Base-by-base conservation (phyloP, 768 basidiomycete species). In the Auricularia cornea region DNA sequence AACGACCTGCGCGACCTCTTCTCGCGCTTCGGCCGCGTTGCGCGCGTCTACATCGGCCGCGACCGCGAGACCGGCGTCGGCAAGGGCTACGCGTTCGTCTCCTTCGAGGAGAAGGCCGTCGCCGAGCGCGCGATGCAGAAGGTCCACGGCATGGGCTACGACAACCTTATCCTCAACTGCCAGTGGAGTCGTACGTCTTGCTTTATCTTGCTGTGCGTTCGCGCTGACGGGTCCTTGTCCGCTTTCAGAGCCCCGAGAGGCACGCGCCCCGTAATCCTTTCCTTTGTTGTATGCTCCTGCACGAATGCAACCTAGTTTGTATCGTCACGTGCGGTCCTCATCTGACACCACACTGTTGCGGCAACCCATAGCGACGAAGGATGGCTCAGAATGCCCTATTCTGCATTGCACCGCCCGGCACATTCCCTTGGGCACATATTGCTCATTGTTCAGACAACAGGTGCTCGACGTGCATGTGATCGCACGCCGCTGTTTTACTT, bases 61-160 rank as follows among this genome's bases (percentile, higher is more conserved):
- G 97, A 99, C 73, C 82, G 93, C 61, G 95, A 97, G 70, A 98
- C 96, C 10, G 92, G 95, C 56, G 83, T 89, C 26, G 94, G 94
- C 63, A 97, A 96, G 75, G 96, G 96, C 59, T 97, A 96, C 73
- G 96, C 95, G 18, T 98, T 98, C 69, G 95, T 99, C 62, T 92
- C 89, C 73, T 99, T 97, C 70, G 96, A 98, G 72, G 88, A 88
- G 18, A 80, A 81, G 71, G 79, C 83, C 12, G 78, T 80, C 61
- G 97, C 92, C 23, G 91, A 96, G 76, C 83, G 79, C 71, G 97
- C 97, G 51, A 88, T 97, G 79, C 86, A 91, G 70, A 96, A 94
- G 76, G 86, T 94, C 67, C 82, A 98, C 70, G 96, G 95, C 29
- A 84, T 84, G 70, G 94, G 93, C 26, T 98, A 96, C 70, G 93